phyloP scores from a whole-genome alignment of 2,329 filamentous ascomycete species.

The Sphaerulina vaccinii region DNA sequence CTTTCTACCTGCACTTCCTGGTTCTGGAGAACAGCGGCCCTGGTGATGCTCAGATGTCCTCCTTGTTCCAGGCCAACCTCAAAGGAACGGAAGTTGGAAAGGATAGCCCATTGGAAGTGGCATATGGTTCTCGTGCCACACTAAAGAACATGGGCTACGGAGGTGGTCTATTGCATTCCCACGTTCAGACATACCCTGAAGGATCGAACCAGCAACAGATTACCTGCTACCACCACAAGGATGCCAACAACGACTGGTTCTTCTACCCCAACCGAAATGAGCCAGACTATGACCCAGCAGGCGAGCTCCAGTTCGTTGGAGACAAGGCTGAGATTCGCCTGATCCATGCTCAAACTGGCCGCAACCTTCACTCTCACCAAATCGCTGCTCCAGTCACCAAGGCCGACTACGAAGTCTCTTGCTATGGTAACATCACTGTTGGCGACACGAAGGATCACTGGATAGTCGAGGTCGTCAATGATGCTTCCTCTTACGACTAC shows the following conservation, averaged over 20 bases:
- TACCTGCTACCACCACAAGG: constrained; percentile 99
- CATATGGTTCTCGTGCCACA: constrained; percentile 82
- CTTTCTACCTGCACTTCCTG: constrained; percentile 91
- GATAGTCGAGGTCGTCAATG: constrained; percentile 85
- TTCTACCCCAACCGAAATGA: constrained; percentile 90
- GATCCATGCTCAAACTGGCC: constrained; percentile 91
- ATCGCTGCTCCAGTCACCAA: constrained; percentile 88
- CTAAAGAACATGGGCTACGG: constrained; percentile 99
- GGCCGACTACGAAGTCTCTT: constrained; percentile 87
- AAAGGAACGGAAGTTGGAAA: constrained; percentile 90
- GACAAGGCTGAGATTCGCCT: constrained; percentile 79
- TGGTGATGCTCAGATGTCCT: constrained; percentile 99
- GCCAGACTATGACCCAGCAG: constrained; percentile 68
- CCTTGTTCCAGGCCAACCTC: constrained; percentile 95
- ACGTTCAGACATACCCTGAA: constrained; percentile 93
- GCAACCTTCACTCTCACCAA: constrained; percentile 93
- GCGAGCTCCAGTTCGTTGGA: constrained; percentile 68
- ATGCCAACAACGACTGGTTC: constrained; percentile 99
- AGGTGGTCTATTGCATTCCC: constrained; percentile 91
- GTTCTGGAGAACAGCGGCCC: constrained; percentile 92
- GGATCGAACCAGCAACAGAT: constrained; percentile 93
- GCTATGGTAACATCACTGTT: constrained; percentile 91
- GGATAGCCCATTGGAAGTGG: constrained; percentile 90
- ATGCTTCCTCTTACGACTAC: constrained; percentile 82
- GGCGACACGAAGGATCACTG: constrained; percentile 98